These are phyloP conservation scores for Phytophthora quininea DNA, from an alignment of 352 stramenopile genomes.

Conservation along the genomic window DNA sequence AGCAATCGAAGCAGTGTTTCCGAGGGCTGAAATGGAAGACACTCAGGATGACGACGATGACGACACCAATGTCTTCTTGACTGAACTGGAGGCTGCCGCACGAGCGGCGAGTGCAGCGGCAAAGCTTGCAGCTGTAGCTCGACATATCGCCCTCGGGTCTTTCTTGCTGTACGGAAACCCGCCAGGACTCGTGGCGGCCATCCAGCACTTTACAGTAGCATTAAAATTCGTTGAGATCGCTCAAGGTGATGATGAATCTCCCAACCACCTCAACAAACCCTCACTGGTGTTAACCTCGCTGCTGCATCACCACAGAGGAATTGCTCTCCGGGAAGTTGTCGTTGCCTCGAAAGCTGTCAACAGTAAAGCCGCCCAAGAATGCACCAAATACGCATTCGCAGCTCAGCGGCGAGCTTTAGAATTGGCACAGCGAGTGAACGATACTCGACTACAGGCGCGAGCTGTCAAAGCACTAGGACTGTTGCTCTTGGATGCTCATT, in stretches of 20 bases:
- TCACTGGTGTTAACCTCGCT: conserved; percentile 43
- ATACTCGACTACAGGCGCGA: conserved; percentile 52
- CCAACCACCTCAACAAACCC: conserved; percentile 1
- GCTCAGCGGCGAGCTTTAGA: conserved; percentile 60
- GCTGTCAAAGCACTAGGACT: conserved; percentile 73
- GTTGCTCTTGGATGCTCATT: conserved; percentile 53
- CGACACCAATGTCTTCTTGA: conserved; percentile 74
- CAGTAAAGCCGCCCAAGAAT: conserved; percentile 10
- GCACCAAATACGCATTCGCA: conserved; percentile 32
- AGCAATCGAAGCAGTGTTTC: conserved; percentile 20
- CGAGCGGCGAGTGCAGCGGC: conserved; percentile 24
- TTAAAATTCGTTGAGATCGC: conserved; percentile 35
- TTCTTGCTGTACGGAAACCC: conserved; percentile 61
- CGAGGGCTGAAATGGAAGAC: conserved; percentile 10
- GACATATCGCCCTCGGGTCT: conserved; percentile 44
- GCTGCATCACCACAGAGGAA: conserved; percentile 71
- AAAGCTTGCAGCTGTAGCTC: conserved; percentile 42
- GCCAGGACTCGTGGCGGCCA: conserved; percentile 33
- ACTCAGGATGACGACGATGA: conserved; percentile 48
- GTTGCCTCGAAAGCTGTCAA: conserved; percentile 16
- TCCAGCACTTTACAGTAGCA: conserved; percentile 46
- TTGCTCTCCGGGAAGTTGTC: conserved; percentile 68
- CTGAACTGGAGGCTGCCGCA: conserved; percentile 60
- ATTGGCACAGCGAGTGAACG: conserved; percentile 42
- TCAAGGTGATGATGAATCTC: not conserved